Base-by-base conservation (phyloP, 495 filamentous ascomycete genomes). In the Aspergillus hancockii region DNA sequence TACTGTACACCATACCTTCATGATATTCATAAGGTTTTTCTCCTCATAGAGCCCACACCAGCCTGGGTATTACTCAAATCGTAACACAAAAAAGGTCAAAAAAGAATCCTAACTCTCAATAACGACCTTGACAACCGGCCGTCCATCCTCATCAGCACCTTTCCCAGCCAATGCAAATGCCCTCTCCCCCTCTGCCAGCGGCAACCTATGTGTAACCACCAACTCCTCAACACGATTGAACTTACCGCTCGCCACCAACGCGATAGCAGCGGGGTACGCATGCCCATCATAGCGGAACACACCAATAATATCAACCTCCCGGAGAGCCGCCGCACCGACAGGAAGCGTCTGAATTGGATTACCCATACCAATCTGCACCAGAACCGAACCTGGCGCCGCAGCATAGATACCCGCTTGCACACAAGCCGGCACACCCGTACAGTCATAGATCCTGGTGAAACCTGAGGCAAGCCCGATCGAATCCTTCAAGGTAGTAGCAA, bases 291-390 rank as follows among this genome's bases (percentile, higher is more conserved):
- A 97, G 38, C 93, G 81, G 69, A 97, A 97, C 30, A 93, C 88
- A n/a, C 93, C 93, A 2, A 94, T 78, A 34, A 97, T 87, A 73
- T 97, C 93, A 3, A 97, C 88, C 75, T 97, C 93, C 4, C 91
- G 83, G 52, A 95, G 75, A 38, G 92, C 90, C 14, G 93, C 93
- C 0, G 90, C 89, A 1, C 88, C 91, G 55, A 97, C 81, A 4
- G 92, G 92, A 7, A 96, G 77, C 0, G 90, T 95, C 76, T 94
- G 90, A 43, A 95, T 83, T 0, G 93, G 92, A 5, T 86, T 90
- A n/a, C 93, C 93, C 91, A 97, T 97, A 4, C 93, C 93, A 21
- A 97, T 88, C 75, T 96, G 87, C 63, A 97, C 85, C 38, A 97
- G 79, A 60, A 88, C 86, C 10, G 92, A 91, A 12, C 92, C 93